Conservation (phyloP, 2,329 filamentous ascomycete genomes). For the Fusarium sp. region DNA sequence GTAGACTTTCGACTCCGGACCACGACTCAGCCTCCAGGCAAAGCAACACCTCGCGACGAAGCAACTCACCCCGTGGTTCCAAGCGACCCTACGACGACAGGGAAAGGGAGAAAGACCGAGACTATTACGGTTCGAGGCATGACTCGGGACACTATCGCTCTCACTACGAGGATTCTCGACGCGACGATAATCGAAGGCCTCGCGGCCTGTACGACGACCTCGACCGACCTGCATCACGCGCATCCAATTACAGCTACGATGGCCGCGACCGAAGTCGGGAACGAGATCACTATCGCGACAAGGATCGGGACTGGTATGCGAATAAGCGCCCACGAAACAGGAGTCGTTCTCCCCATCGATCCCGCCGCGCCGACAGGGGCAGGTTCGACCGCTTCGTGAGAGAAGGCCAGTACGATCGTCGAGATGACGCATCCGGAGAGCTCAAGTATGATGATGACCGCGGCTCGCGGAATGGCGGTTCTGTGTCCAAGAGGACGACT, state of each 20-base stretch:
- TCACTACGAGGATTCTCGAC: constrained; percentile 69
- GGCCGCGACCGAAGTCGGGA: constrained; percentile 57
- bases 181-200: constrained; percentile 60
- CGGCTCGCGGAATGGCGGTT: constrained; percentile 59
- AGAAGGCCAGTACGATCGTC: constrained; percentile 45
- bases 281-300: constrained; percentile 55
- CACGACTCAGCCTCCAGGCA: constrained; percentile 59
- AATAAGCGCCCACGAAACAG: constrained; percentile 69
- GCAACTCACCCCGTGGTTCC: constrained; percentile 72
- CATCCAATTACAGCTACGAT: constrained; percentile 60
- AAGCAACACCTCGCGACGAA: constrained; percentile 58
- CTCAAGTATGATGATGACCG: constrained; percentile 60
- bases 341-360: constrained; percentile 62
- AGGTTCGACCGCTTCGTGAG: constrained; percentile 50
- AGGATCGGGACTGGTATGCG: constrained; percentile 57
- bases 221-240: constrained; percentile 62
- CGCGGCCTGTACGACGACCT: constrained; percentile 68
- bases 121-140: constrained; percentile 62
- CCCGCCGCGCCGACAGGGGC: constrained; percentile 53
- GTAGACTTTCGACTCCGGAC: constrained; percentile 70
- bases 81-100: constrained; percentile 77
- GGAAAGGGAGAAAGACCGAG: constrained; percentile 55
- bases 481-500: constrained; percentile 73
- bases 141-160: constrained; percentile 72
- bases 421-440: constrained; percentile 34